These are phyloP conservation scores for Diplodia corticola DNA, from an alignment of 2,329 filamentous ascomycete species.

Conservation along the genomic window DNA sequence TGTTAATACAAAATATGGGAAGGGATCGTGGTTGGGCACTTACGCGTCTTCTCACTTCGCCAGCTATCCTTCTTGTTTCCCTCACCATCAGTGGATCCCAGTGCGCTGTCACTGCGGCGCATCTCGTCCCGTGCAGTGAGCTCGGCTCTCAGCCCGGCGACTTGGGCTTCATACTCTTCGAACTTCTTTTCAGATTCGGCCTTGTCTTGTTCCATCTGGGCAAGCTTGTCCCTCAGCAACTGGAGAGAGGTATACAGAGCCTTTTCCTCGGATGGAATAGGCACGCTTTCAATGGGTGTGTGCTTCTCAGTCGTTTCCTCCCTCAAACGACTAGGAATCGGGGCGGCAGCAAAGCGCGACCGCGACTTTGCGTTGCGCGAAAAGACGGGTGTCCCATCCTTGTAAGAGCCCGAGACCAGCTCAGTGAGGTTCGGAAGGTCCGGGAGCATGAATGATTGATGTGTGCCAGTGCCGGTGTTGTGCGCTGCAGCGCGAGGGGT, in stretches of 20 bases:
- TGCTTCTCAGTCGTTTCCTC: constrained; percentile 33
- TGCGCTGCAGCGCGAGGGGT: constrained; percentile 30
- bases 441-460: constrained; percentile 62
- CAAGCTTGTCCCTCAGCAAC: constrained; percentile 58
- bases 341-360: constrained; percentile 57
- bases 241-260: constrained; percentile 62
- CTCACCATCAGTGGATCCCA: constrained; percentile 51
- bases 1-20: background rate
- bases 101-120: constrained; percentile 49
- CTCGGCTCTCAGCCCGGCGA: constrained; percentile 52
- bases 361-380: constrained; percentile 51
- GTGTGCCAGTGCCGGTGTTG: constrained; percentile 49
- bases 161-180: constrained; percentile 54
- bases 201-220: constrained; percentile 57
- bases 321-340: constrained; percentile 29
- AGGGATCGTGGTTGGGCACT: constrained; percentile 35
- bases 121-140: constrained; percentile 44
- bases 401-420: constrained; percentile 59
- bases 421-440: constrained; percentile 63
- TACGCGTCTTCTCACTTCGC: constrained; percentile 58
- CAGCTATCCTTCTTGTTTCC: constrained; percentile 43
- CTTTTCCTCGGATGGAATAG: constrained; percentile 63
- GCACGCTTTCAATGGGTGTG: constrained; percentile 53
- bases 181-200: constrained; percentile 51
- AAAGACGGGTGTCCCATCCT: constrained; percentile 60